These are phyloP conservation scores for Ciborinia camelliae DNA, from an alignment of 2,329 filamentous ascomycete species.

Conservation along the genomic window DNA sequence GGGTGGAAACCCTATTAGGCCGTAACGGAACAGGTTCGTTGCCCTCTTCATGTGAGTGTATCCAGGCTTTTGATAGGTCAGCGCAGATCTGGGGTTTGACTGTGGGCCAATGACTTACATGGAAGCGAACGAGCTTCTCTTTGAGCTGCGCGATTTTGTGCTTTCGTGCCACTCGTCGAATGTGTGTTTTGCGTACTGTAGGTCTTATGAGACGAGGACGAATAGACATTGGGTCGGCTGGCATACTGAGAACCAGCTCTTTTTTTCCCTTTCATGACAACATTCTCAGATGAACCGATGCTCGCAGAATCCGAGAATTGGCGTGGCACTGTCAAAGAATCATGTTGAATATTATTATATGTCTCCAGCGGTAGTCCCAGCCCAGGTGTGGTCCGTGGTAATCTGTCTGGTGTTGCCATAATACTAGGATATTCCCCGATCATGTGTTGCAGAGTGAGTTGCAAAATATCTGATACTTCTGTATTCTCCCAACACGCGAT, in stretches of 20 bases:
- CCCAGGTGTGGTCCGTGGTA: conserved; percentile 21
- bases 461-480: neutral
- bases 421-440: conserved; percentile 14
- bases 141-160: conserved; percentile 28
- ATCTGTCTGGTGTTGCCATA: conserved; percentile 24
- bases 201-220: conserved; percentile 28
- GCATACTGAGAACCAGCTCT: conserved; percentile 19
- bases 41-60: conserved; percentile 35
- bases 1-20: conserved; percentile 30
- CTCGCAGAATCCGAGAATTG: conserved; percentile 28
- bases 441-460: conserved; percentile 8
- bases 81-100: conserved; percentile 7
- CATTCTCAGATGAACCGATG: conserved; percentile 27
- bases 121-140: conserved; percentile 34
- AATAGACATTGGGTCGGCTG: conserved; percentile 29
- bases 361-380: conserved; percentile 28
- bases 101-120: conserved; percentile 27
- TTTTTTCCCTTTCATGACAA: conserved; percentile 28
- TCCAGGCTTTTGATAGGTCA: conserved; percentile 35
- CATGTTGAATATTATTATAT: conserved; percentile 31
- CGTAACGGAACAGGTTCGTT: conserved; percentile 25
- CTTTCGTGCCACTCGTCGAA: conserved; percentile 29
- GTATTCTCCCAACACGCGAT: conserved; percentile 17
- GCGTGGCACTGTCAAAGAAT: conserved; percentile 20
- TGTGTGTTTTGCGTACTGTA: conserved; percentile 26